Base-by-base conservation (phyloP, 352 stramenopile genomes). In the Pythium aristosporum region DNA sequence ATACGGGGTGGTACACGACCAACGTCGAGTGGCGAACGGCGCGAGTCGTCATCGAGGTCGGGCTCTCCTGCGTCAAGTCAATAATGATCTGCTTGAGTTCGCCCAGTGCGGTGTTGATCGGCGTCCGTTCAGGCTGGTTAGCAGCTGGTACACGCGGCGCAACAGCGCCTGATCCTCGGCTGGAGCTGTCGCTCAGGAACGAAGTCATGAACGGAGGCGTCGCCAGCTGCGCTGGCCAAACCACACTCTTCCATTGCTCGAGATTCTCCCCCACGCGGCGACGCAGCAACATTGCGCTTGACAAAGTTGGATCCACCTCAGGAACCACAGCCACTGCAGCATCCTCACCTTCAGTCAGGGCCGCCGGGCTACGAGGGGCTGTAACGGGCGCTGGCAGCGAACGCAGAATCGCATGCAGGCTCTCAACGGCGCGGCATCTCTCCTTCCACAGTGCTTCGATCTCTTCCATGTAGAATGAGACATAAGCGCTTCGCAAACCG, bases 361-460 rank as follows among this genome's bases (percentile, higher is more conserved):
- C 30, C 32, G 23, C 16, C 6, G 23, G 25, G 23, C 41, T 60
- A 13, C 37, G 30, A n/a, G 47, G 1, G 15, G 15, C 41, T 10
- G 21, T 39, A 39, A 10, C 34, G 34, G 34, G 25, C n/a, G 37
- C 39, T 13, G 41, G 28, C 5, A 94, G 63, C 5, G 86, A 85
- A 42, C 86, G 78, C 54, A 89, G 73, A 42, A 93, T 87, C 6
- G 82, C 77, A 43, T 89, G 74, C 34, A 94, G 74, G 58, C 89
- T 85, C 61, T 94, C 86, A 4, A 91, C 59, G 6, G 84, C 87
- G 30, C 82, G 87, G 39, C 76, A 88, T 37, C 85, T 68, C 65
- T 94, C 86, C 63, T 90, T 91, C 86, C 86, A 94, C 52, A 94
- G 68, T 30, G 72, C 68, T 57, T 93, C 79, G 69, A 94, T 87